Evolutionary conservation across 129 eudicot genomes (phyloP).

Genomic region (Centaurea solstitialis): DNA sequence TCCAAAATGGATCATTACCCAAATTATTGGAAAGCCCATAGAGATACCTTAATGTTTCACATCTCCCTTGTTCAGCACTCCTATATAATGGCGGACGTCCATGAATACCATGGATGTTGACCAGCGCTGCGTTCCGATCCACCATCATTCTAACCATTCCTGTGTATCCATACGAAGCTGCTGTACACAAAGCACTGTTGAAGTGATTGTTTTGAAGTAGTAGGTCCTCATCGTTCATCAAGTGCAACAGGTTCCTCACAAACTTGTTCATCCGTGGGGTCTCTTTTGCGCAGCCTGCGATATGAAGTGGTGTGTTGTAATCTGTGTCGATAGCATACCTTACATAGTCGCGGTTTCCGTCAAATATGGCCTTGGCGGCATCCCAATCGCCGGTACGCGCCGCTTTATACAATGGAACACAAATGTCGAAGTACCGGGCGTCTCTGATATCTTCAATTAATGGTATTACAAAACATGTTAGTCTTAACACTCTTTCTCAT

Average conservation of each 20-base stretch:
- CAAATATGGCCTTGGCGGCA: not conserved
- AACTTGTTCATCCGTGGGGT: conserved; percentile 1
- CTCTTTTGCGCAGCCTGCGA: conserved; percentile 33
- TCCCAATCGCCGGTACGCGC: conserved; percentile 16
- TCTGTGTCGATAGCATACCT: conserved; percentile 12
- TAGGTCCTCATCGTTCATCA: conserved; percentile 20
- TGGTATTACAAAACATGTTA: not conserved
- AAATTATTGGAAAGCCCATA: not conserved
- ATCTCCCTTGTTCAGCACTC: conserved; percentile 28
- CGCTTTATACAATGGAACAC: conserved; percentile 10
- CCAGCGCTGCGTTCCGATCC: not conserved
- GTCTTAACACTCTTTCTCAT: too few species aligned
- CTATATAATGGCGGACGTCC: conserved; percentile 29
- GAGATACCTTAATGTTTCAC: conserved; percentile 27
- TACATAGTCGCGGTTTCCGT: not conserved
- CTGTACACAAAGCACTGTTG: conserved; percentile 39
- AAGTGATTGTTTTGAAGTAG: conserved; percentile 12
- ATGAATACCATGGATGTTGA: conserved; percentile 1
- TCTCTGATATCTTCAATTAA: not conserved
- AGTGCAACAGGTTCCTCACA: conserved; percentile 26
- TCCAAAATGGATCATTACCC: not conserved
- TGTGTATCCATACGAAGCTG: conserved; percentile 29
- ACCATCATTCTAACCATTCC: conserved; percentile 30
- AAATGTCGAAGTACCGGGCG: not conserved
- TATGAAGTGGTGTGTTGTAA: conserved; percentile 45